Evolutionary conservation across 805 yeast species (phyloP), one percentile per base, ranked within the genome.

Genomic region (Kregervanrija pseudodelftensis): DNA sequence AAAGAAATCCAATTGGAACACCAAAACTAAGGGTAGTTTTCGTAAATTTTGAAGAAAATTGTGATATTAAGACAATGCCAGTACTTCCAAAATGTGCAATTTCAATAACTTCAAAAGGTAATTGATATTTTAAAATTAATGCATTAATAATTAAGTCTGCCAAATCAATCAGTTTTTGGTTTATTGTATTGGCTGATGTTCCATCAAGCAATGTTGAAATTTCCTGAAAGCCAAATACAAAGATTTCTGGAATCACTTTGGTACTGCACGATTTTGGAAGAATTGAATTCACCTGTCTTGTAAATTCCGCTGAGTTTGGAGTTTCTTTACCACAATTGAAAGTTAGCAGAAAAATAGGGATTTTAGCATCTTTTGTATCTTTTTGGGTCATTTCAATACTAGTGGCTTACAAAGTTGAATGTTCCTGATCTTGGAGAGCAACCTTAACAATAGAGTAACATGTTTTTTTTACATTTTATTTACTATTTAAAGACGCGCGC

Each of bases 211-310:
- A 63, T 2, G 79, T 59, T 41, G 81, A 71, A 10, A 83, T 52
- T 57, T 84, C 93, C 58, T 84, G 82, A 49, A 83, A 75, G 3
- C 83, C 88, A 59, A 82, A 77, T 1, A 74, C 82, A 43, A 73
- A 72, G 5, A 82, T 44, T 42, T 73, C 69, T 0, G 77, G 73
- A 31, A 64, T 56, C 28, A 22, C 4, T 4, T 55, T 51, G 34
- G 12, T 33, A 44, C 2, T 42, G 37, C 13, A 38, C 33, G 22
- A 39, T 16, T 11, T 42, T 33, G 38, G 56, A 16, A 35, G 39
- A 41, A 32, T 42, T 34, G 13, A 48, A 43, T 2, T 52, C 0
- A 71, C 44, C 8, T 64, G 59, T 3, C 62, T 52, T 1, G 54
- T 38, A n/a, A 72, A 63, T 1, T 51, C 47, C 1, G 64, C 65